A percentile compares a stretch with the other conserved stretches of the same genome.
Conservation (phyloP, 495 filamentous ascomycete genomes). For the Podospora fimiseda region DNA sequence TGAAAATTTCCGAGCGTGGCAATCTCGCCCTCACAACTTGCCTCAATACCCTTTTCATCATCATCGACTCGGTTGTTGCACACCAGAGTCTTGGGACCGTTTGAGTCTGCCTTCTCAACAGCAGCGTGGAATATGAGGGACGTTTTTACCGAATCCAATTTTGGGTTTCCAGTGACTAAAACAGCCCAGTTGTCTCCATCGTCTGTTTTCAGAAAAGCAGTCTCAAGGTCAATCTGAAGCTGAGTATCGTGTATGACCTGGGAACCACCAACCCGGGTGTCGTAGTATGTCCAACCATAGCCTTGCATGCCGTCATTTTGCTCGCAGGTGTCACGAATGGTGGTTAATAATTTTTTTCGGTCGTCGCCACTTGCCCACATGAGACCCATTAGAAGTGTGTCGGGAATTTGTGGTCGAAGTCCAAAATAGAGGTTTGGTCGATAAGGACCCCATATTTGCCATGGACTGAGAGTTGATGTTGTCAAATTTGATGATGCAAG, state of each 20-base stretch:
- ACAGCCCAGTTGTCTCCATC: constrained; percentile 85
- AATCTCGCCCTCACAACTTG: constrained; percentile 2
- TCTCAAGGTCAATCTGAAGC: constrained; percentile 77
- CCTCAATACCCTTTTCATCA: constrained; percentile 55
- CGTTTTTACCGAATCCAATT: constrained; percentile 61
- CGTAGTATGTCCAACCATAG: constrained; percentile 93
- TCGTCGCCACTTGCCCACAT: constrained; percentile 85
- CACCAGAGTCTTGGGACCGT: constrained; percentile 47
- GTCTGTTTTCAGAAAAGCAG: constrained; percentile 77
- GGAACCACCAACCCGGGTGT: constrained; percentile 71
- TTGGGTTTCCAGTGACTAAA: constrained; percentile 69
- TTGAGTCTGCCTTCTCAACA: constrained; percentile 61
- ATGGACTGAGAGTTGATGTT: background rate
- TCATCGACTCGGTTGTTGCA: constrained; percentile 41
- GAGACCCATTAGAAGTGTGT: constrained; percentile 75
- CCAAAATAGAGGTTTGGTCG: constrained; percentile 94
- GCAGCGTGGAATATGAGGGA: constrained; percentile 72
- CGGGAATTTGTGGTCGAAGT: constrained; percentile 72
- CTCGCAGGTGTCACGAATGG: constrained; percentile 86
- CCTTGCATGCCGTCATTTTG: constrained; percentile 85
- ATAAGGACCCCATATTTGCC: constrained; percentile 74
- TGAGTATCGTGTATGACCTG: constrained; percentile 81
- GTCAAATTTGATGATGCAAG: background rate
- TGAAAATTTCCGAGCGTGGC: constrained; percentile 12
- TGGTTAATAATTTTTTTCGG: constrained; percentile 62